Evolutionary conservation across 768 basidiomycete genomes (phyloP).

Genomic region (Tricholoma saponaceum): DNA sequence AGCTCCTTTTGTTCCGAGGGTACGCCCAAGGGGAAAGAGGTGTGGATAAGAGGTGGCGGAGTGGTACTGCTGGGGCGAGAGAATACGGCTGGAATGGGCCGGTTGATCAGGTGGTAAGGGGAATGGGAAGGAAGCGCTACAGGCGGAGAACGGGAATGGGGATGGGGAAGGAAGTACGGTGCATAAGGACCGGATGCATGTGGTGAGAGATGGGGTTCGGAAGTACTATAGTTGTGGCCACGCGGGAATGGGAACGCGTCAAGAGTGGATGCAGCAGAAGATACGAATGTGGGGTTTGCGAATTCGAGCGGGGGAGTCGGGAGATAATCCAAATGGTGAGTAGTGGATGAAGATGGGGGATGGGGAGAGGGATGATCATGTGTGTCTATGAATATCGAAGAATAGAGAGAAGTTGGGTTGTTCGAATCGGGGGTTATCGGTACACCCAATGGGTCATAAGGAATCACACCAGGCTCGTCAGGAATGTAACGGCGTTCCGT

Average conservation of each 20-base stretch:
- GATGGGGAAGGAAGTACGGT: constrained; percentile 5
- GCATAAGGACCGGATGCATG: constrained; percentile 7
- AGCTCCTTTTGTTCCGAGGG: constrained; percentile 38
- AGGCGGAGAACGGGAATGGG: constrained; percentile 18
- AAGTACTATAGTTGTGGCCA: constrained; percentile 10
- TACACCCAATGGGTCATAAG: constrained; percentile 29
- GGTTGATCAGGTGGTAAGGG: constrained; percentile 8
- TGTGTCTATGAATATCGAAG: too few species aligned
- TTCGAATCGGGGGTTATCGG: constrained; percentile 11
- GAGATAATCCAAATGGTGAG: constrained; percentile 27
- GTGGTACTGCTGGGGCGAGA: constrained; percentile 13
- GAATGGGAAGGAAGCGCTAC: constrained; percentile 11
- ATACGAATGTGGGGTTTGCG: constrained; percentile 23
- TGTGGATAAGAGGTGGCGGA: constrained; percentile 14
- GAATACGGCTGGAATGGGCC: constrained; percentile 14
- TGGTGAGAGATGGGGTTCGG: constrained; percentile 9
- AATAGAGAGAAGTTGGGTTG: constrained; percentile 12
- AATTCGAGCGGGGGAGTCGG: constrained; percentile 37
- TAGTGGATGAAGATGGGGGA: constrained; percentile 24
- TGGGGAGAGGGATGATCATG: constrained; percentile 8
- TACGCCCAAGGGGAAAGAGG: constrained; percentile 20
- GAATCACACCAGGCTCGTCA: constrained; percentile 60
- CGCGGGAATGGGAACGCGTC: constrained; percentile 23
- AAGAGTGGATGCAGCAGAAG: constrained; percentile 24
- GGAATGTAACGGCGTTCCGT: constrained; percentile 61